These are phyloP conservation scores for Candida gigantensis DNA, from an alignment of 1,139 yeast genomes.

Conservation along the genomic window DNA sequence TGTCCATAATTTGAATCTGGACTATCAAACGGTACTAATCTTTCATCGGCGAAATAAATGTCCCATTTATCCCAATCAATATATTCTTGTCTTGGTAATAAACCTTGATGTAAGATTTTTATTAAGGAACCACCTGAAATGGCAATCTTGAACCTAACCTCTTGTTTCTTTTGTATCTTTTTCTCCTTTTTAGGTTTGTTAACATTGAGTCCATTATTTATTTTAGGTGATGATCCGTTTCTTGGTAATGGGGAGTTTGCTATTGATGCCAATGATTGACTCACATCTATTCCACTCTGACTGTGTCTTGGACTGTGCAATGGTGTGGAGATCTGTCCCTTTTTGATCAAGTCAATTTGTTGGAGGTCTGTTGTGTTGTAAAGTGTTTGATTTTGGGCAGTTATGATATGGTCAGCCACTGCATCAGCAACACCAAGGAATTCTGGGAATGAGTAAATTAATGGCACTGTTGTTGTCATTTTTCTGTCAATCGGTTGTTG, in stretches of 20 bases:
- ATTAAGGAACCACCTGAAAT: slow-evolving; percentile 91
- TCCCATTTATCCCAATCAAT: slow-evolving; percentile 96
- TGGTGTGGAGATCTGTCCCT: slow-evolving; percentile 19
- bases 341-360: slow-evolving; percentile 32
- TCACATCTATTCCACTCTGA: slow-evolving; percentile 12
- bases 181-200: slow-evolving; percentile 28
- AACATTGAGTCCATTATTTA: slow-evolving; percentile 6
- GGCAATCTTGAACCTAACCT: slow-evolving; percentile 82
- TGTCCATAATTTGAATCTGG: slow-evolving; percentile 88
- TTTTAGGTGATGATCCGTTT: slow-evolving; percentile 7
- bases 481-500: slow-evolving; percentile 28
- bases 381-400: slow-evolving; percentile 74
- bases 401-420: slow-evolving; percentile 84
- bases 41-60: slow-evolving; percentile 93
- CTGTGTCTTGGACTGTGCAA: slow-evolving; percentile 15
- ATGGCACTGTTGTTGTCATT: slow-evolving; percentile 90
- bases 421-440: slow-evolving; percentile 91
- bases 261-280: slow-evolving; percentile 5
- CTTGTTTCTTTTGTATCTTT: slow-evolving; percentile 49
- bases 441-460: slow-evolving; percentile 87
- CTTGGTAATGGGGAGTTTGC: slow-evolving; percentile 4
- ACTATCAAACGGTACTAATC: slow-evolving; percentile 85
- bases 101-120: slow-evolving; percentile 81
- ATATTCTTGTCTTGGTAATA: slow-evolving; percentile 64
- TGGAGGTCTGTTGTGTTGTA: slow-evolving; percentile 47